Evolutionary conservation across 305 asterid genomes (phyloP), one percentile per base, ranked within the genome.

Genomic region (Petunia hybrid): DNA sequence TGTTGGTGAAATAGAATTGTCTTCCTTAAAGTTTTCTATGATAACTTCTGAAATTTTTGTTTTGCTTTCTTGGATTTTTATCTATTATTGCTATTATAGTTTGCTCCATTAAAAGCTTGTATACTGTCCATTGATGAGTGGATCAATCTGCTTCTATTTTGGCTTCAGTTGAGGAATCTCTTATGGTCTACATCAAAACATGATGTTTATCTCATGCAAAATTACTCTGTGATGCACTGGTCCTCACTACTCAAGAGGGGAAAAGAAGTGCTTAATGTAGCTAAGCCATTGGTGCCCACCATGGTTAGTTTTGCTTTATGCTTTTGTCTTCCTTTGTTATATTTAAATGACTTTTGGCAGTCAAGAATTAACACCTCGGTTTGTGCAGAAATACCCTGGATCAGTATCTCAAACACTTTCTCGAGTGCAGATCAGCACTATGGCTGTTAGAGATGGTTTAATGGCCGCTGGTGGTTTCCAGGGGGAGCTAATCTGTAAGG

Each of bases 401-500:
- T 84, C 90, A 63, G 63, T 87, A 83, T 85, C 92, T 45, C 94
- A 91, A 78, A 82, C 90, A 10, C 86, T 93, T 39, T 87, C 95
- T 8, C 85, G 97, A 81, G 95, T 92, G 77, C 97, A 94, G 88
- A 90, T 93, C 82, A 91, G 98, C 87, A 86, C 95, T 36, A 89
- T 94, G 97, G 80, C 93, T 38, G 92, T 94, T 79, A 91, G 89
- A 81, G 97, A 92, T 87, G 84, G 89, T 83, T 89, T 94, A 74
- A 73, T 93, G 91, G 97, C 85, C 6, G 94, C 93, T 35, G 98
- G 98, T 81, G 98, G 98, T 82, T 93, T 93, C 79, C 95, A 85
- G 64, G 98, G 98, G 80, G 98, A 94, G 86, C 91, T 94, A 46
- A 87, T 94, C 81, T 94, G 98, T 88, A 94, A 94, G 97, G 98